Percentiles rank a stretch among this genome's conserved stretches.
phyloP scores from a whole-genome alignment of 2,329 filamentous ascomycete genomes.

The Diaporthe nobilis region DNA sequence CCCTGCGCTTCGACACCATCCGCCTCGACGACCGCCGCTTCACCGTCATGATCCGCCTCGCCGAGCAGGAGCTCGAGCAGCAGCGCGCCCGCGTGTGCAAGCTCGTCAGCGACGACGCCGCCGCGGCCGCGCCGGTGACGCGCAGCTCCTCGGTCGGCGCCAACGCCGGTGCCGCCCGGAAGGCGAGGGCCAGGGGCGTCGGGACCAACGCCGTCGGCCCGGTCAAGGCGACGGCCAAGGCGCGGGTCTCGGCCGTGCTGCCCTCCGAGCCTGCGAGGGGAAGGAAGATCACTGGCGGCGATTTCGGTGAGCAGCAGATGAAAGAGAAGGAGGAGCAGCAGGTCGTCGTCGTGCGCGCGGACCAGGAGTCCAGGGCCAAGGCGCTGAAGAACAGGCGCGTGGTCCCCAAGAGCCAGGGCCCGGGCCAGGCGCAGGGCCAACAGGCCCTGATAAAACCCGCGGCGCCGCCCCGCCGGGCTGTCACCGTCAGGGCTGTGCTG shows the following conservation, averaged over 20 bases:
- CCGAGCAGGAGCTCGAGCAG: constrained; percentile 35
- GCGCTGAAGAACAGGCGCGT: constrained; percentile 5
- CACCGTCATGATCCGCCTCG: constrained; percentile 29
- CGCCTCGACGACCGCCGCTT: constrained; percentile 26
- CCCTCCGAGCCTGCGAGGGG: neutral
- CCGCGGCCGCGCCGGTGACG: neutral
- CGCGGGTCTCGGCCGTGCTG: neutral
- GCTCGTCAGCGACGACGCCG: constrained; percentile 7
- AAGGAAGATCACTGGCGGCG: neutral
- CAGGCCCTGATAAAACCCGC: neutral
- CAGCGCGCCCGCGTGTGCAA: constrained; percentile 11
- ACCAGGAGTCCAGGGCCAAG: neutral
- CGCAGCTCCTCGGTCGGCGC: constrained; percentile 23
- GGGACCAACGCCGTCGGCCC: neutral
- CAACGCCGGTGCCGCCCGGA: neutral
- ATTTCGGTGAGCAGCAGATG: neutral
- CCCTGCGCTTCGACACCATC: constrained; percentile 22
- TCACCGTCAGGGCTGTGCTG: neutral
- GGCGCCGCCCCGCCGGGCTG: neutral
- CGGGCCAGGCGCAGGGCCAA: neutral
- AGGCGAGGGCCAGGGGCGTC: neutral
- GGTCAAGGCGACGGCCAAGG: neutral
- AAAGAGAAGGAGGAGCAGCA: neutral
- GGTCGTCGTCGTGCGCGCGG: neutral
- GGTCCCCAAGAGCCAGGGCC: neutral